Percentiles rank a stretch among this genome's conserved stretches.
Conservation (phyloP, 2,329 filamentous ascomycete species). For the Phialocephala sp. region DNA sequence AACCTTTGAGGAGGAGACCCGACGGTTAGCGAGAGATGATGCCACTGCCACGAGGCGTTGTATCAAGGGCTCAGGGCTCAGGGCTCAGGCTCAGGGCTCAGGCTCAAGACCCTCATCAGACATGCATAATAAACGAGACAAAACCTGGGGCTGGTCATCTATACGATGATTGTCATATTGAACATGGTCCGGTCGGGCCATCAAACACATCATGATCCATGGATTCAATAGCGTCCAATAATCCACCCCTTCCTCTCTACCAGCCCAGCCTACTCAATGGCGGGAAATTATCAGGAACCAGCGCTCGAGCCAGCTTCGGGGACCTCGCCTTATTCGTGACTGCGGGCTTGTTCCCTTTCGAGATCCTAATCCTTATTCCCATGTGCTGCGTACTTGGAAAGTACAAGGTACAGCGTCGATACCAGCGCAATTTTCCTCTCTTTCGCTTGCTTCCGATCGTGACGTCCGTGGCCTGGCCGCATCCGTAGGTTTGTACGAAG, state of each 20-base stretch:
- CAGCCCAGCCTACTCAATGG: constrained; percentile 8
- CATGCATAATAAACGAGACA: constrained; percentile 31
- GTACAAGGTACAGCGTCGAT: not conserved
- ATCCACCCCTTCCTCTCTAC: constrained; percentile 16
- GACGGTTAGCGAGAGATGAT: constrained; percentile 26
- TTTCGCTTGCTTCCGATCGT: constrained; percentile 18
- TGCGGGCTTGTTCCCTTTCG: constrained; percentile 7
- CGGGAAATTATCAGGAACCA: constrained; percentile 25
- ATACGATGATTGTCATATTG: constrained; percentile 39
- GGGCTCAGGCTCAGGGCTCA: not conserved
- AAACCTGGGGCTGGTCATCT: constrained; percentile 11
- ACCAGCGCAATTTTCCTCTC: not conserved
- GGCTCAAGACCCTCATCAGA: not conserved
- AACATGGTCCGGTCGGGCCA: constrained; percentile 25
- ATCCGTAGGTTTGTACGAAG: not conserved
- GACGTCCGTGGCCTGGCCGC: constrained; percentile 10
- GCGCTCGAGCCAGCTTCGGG: constrained; percentile 24
- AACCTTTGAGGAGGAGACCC: not conserved
- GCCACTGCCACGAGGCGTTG: constrained; percentile 33
- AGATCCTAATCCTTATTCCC: constrained; percentile 15
- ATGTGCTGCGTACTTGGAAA: constrained; percentile 9
- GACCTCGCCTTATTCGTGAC: not conserved
- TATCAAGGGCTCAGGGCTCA: not conserved
- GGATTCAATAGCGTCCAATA: constrained; percentile 31
- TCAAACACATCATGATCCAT: constrained; percentile 28